Percentiles rank a stretch among this genome's conserved stretches.
These are phyloP conservation scores for Monosporascus sp. DNA, from an alignment of 2,329 filamentous ascomycete genomes.

Conservation along the genomic window DNA sequence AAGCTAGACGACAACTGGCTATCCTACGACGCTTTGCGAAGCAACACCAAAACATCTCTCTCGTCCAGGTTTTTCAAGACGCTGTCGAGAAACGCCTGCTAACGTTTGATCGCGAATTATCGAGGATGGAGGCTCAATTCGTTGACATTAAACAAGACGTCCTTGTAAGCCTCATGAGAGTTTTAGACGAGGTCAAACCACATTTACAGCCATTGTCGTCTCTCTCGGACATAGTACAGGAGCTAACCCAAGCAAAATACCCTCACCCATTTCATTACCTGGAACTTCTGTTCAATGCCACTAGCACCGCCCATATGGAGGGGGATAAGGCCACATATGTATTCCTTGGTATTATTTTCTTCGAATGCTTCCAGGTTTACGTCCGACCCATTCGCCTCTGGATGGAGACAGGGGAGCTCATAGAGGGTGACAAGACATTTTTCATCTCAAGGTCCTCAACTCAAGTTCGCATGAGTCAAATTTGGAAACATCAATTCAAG, in stretches of 20 bases:
- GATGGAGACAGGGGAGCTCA: slow-evolving; percentile 75
- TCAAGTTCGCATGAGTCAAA: slow-evolving; percentile 52
- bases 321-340: slow-evolving; percentile 57
- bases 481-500: slow-evolving; percentile 73
- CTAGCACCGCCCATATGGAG: slow-evolving; percentile 63
- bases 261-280: slow-evolving; percentile 64
- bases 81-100: slow-evolving; percentile 52
- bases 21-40: slow-evolving; percentile 40
- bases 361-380: slow-evolving; percentile 78
- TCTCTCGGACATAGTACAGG: slow-evolving; percentile 57
- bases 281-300: slow-evolving; percentile 69
- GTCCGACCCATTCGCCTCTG: slow-evolving; percentile 72
- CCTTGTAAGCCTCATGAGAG: slow-evolving; percentile 60
- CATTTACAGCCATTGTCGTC: slow-evolving; percentile 50
- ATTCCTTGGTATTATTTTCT: slow-evolving; percentile 64
- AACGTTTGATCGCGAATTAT: slow-evolving; percentile 54
- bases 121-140: slow-evolving; percentile 54
- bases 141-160: slow-evolving; percentile 47
- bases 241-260: slow-evolving; percentile 44
- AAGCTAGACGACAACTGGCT: slow-evolving; percentile 39
- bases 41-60: slow-evolving; percentile 43
- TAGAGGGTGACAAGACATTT: slow-evolving; percentile 62
- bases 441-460: slow-evolving; percentile 62
- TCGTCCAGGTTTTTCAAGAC: slow-evolving; percentile 67
- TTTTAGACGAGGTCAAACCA: slow-evolving; percentile 52